phyloP scores from a whole-genome alignment of 192 early-diverging fungal species.

The Backusella australiensis region DNA sequence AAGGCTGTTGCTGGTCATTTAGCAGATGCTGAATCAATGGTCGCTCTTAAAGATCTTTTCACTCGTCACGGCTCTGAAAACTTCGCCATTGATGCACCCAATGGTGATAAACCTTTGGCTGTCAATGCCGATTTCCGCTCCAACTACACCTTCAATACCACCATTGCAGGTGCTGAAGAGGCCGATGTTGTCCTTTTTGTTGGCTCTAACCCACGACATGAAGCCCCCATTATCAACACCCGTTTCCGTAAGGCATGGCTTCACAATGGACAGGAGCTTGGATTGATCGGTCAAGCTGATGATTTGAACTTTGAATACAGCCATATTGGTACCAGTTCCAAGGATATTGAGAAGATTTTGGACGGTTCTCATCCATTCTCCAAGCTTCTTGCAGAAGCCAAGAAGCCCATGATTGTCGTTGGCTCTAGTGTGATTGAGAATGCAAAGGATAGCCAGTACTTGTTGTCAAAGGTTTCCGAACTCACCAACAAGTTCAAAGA shows the following conservation, averaged over 20 bases:
- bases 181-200: slow-evolving; percentile 92
- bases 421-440: slow-evolving; percentile 79
- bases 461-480: slow-evolving; percentile 70
- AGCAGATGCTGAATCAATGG: slow-evolving; percentile 90
- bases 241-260: slow-evolving; percentile 93
- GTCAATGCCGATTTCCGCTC: slow-evolving; percentile 78
- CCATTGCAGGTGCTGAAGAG: slow-evolving; percentile 86
- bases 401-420: slow-evolving; percentile 88
- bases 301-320: slow-evolving; percentile 90
- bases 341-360: slow-evolving; percentile 67
- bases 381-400: slow-evolving; percentile 67
- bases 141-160: slow-evolving; percentile 83
- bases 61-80: slow-evolving; percentile 85
- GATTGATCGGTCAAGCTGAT: slow-evolving; percentile 70
- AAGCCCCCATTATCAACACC: slow-evolving; percentile 93
- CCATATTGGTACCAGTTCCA: slow-evolving; percentile 68
- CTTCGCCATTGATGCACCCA: slow-evolving; percentile 66
- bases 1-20: slow-evolving; percentile 87
- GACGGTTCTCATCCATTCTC: slow-evolving; percentile 70
- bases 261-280: slow-evolving; percentile 74
- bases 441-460: slow-evolving; percentile 60
- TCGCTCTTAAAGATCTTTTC: slow-evolving; percentile 95
- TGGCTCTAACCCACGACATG: slow-evolving; percentile 94
- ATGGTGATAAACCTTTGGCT: slow-evolving; percentile 43
- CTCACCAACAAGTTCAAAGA: slow-evolving; percentile 66